Conservation (phyloP, 257 asterid genomes). For the Coffea eugenioides region DNA sequence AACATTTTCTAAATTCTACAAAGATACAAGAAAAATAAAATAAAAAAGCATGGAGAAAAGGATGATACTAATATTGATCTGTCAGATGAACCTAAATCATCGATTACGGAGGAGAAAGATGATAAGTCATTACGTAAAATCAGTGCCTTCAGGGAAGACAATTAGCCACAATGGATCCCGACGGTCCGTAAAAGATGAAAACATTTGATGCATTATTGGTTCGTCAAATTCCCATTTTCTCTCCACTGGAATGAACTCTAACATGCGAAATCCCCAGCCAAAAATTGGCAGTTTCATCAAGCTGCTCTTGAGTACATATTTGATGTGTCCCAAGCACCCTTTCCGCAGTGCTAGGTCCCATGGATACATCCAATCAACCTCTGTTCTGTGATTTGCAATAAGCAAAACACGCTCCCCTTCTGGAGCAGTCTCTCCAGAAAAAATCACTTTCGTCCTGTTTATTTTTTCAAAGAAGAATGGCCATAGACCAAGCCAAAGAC, state of each 20-base stretch:
- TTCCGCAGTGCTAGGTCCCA: constrained; percentile 92
- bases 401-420: constrained; percentile 62
- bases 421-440: constrained; percentile 79
- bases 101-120: constrained; percentile 15
- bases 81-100: background rate
- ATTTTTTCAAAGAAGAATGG: constrained; percentile 85
- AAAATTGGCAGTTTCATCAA: constrained; percentile 83
- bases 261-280: constrained; percentile 86
- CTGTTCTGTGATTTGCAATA: constrained; percentile 85
- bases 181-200: constrained; percentile 48
- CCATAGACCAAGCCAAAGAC: constrained; percentile 89
- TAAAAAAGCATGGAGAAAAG: background rate
- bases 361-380: constrained; percentile 95
- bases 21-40: background rate
- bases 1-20: background rate
- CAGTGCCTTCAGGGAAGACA: constrained; percentile 93
- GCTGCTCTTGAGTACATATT: constrained; percentile 78
- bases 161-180: constrained; percentile 81
- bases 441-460: constrained; percentile 68
- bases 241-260: constrained; percentile 87
- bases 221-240: constrained; percentile 87
- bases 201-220: constrained; percentile 44
- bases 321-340: constrained; percentile 67
- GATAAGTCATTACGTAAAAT: constrained; percentile 58
- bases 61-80: background rate